A percentile compares a stretch with the other conserved stretches of the same genome.
Conservation (phyloP, 2,329 filamentous ascomycete species). For the Botrytis pseudocinerea region DNA sequence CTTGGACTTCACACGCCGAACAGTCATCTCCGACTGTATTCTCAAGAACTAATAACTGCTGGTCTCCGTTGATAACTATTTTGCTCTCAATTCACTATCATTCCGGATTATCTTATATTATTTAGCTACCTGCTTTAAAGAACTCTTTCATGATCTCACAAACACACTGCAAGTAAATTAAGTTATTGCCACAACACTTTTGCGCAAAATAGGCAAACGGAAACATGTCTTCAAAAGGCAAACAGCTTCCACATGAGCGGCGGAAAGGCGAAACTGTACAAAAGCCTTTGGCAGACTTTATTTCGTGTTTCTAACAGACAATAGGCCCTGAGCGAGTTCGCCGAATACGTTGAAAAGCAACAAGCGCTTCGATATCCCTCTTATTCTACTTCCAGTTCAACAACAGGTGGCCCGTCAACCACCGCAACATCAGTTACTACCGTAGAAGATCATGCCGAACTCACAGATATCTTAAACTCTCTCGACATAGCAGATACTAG, state of each 20-base stretch:
- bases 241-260: constrained; percentile 72
- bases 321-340: constrained; percentile 87
- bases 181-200: background rate
- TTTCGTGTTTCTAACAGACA: constrained; percentile 10
- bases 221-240: constrained; percentile 52
- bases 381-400: constrained; percentile 23
- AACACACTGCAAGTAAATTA: constrained; percentile 26
- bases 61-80: background rate
- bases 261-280: constrained; percentile 83
- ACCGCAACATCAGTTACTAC: constrained; percentile 30
- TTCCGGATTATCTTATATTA: background rate
- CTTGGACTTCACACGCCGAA: constrained; percentile 25
- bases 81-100: background rate
- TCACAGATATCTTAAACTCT: constrained; percentile 75
- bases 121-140: background rate
- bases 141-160: constrained; percentile 27
- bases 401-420: constrained; percentile 23
- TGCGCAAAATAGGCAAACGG: background rate
- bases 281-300: constrained; percentile 12
- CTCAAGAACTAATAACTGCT: constrained; percentile 1
- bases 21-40: constrained; percentile 27
- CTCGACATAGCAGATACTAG: constrained; percentile 71
- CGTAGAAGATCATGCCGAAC: constrained; percentile 75
- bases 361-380: constrained; percentile 69
- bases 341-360: constrained; percentile 95